These are phyloP conservation scores for Diaporthe destruens DNA, from an alignment of 2,329 filamentous ascomycete species.

Conservation along the genomic window DNA sequence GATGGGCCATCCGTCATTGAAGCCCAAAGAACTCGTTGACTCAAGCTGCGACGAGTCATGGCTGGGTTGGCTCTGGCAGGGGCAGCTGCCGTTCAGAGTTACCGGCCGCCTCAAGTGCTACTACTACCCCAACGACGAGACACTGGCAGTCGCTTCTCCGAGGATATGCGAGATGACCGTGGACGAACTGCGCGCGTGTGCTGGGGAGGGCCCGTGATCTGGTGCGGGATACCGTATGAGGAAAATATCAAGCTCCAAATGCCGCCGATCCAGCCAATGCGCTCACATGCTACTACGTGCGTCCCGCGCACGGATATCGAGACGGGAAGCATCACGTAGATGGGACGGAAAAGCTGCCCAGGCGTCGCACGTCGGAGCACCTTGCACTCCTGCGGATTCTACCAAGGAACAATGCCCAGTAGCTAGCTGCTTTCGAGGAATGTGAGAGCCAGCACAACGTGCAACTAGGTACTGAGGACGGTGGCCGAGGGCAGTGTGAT, in stretches of 20 bases:
- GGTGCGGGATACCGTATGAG: not conserved
- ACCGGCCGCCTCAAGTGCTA: not conserved
- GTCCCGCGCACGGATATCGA: not conserved
- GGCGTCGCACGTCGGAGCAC: not conserved
- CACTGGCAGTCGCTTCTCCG: not conserved
- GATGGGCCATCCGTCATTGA: conserved; percentile 16
- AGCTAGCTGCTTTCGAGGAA: not conserved
- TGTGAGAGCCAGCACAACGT: not conserved
- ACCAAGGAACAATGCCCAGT: not conserved
- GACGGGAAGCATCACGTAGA: not conserved
- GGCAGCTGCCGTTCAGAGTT: conserved; percentile 6
- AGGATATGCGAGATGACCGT: not conserved
- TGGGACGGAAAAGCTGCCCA: not conserved
- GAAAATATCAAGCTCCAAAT: not conserved
- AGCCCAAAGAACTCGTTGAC: conserved; percentile 19
- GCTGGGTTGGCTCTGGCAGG: conserved; percentile 7
- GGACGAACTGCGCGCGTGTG: not conserved
- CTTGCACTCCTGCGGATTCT: not conserved
- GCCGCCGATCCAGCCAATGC: not conserved
- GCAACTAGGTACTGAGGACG: not conserved
- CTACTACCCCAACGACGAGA: not conserved
- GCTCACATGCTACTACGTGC: not conserved
- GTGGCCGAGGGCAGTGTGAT: not conserved
- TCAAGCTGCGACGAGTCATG: conserved; percentile 26
- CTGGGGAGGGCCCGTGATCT: conserved; percentile 3